phyloP scores from a whole-genome alignment of 345 rosid genomes.

The Brassica incana region DNA sequence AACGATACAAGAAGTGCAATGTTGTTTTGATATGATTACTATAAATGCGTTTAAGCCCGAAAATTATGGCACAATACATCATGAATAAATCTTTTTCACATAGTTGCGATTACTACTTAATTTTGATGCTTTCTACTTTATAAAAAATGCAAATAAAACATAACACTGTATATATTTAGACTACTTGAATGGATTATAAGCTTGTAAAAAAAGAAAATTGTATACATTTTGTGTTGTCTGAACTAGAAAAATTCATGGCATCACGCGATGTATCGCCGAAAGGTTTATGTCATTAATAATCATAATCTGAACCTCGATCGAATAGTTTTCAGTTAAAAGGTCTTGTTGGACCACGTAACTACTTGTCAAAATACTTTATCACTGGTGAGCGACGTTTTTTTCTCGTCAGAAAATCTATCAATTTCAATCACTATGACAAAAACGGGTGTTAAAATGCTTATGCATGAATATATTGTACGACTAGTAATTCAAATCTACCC shows the following conservation, averaged over 20 bases:
- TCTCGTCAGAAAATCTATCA: constrained; percentile 1
- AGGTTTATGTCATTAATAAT: constrained; percentile 24
- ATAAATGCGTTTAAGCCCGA: constrained; percentile 5
- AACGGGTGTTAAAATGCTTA: not conserved
- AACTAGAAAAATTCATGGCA: constrained; percentile 36
- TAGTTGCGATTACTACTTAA: not conserved
- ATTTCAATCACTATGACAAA: not conserved
- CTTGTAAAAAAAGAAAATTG: not conserved
- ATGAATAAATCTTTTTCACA: not conserved
- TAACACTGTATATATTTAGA: not conserved
- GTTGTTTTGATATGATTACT: not conserved
- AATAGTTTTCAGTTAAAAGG: not conserved
- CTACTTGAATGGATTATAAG: not conserved
- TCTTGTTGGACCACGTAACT: constrained; percentile 14
- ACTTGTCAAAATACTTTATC: not conserved
- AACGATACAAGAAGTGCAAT: not conserved
- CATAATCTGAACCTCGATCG: not conserved
- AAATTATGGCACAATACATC: constrained; percentile 17
- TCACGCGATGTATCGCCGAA: constrained; percentile 40
- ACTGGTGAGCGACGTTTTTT: not conserved
- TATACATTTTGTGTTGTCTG: constrained; percentile 20
- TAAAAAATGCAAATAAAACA: not conserved
- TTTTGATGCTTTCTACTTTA: not conserved
- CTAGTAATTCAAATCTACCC: not conserved
- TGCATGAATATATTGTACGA: not conserved